Evolutionary conservation across 1,139 yeast species (phyloP), one percentile per base, ranked within the genome.

Genomic region (Diutina catenulata): DNA sequence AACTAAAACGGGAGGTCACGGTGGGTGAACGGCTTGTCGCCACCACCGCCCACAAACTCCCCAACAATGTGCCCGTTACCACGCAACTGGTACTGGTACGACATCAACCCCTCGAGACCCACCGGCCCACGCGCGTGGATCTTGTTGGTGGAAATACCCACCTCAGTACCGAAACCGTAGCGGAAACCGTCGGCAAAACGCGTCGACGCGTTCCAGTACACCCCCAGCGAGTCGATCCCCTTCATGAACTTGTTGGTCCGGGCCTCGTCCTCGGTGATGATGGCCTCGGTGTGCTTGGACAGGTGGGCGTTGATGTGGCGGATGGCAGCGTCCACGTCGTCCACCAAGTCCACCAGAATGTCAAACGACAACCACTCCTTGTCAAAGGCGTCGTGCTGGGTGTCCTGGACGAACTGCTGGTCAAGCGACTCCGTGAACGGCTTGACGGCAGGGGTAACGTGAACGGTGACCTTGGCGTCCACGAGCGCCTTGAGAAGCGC

Each of bases 101-200:
- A 83, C 59, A 87, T 94, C 47, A 93, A 68, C 1, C 99, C 99
- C 54, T 93, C 98, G 36, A 93, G 70, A 2, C 99, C 99, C 27
- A 93, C 97, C 10, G 98, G 99, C 1, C 99, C 99, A 50, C 98
- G 74, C 11, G 98, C 95, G 55, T 93, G 98, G 47, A 93, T 86
- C 57, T 91, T 91, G 54, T 88, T 87, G 36, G 98, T 93, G 42
- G 95, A 81, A 43, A 93, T 88, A 29, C 99, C 99, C 22, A 93
- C 98, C 58, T 93, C 99, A 7, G 98, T 81, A 39, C 99, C 99
- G 55, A 93, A 91, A 0, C 99, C 99, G 53, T 87, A 93, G 55
- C 98, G 74, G 67, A 86, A 91, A 2, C 99, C 99, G 59, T 93
- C 99, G 8, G 98, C 97, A 60, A 93, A 93, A 53, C 99, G 70